Base-by-base conservation (phyloP, 23 red algal genomes). In the Gracilaria gracilis region DNA sequence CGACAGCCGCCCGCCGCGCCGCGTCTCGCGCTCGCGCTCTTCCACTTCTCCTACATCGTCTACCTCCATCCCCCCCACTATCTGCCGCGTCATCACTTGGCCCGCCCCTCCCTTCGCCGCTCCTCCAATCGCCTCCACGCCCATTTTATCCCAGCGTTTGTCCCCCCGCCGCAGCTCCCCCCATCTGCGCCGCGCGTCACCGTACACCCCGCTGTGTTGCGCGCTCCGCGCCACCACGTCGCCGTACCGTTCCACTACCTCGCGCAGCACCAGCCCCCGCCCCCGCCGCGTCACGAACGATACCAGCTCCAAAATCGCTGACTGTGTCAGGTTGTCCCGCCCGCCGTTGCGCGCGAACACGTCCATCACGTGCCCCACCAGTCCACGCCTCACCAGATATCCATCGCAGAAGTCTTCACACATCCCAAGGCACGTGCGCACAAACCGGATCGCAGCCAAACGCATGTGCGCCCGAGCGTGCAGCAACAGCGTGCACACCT, bases 261-360 rank as follows among this genome's bases (percentile, higher is more conserved):
- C 51, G 38, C 75, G 57, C 86, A 90, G 72, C 29, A 90, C 53
- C 57, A 51, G 24, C 86, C 54, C 54, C 36, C 73, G 86, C 35
- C 57, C 38, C 34, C 50, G 71, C 35, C 27, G 39, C 61, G 51
- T 69, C 24, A 84, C 58, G 28, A 70, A 73, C 32, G 73, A 85
- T 23, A 93, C 62, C 40, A 93, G 67, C 57, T 92, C 89, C 67
- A 93, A 64, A 57, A 93, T 82, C 55, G 78, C 89, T 7, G 89
- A 83, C 75, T 66, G 81, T 36, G 80, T 61, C 77, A 93, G n/a
- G 25, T 93, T 93, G 61, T 93, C 89, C 73, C 73, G 77, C 1
- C 61, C 35, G 32, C 50, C 89, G 62, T 93, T 93, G 11, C 58
- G 50, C 34, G 25, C 51, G 29, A 93, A 93, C 34, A 93, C 42